A percentile compares a stretch with the other conserved stretches of the same genome.
Evolutionary conservation across 1,284 basidiomycete species (phyloP).

Genomic region (Sphagnurus paluster): DNA sequence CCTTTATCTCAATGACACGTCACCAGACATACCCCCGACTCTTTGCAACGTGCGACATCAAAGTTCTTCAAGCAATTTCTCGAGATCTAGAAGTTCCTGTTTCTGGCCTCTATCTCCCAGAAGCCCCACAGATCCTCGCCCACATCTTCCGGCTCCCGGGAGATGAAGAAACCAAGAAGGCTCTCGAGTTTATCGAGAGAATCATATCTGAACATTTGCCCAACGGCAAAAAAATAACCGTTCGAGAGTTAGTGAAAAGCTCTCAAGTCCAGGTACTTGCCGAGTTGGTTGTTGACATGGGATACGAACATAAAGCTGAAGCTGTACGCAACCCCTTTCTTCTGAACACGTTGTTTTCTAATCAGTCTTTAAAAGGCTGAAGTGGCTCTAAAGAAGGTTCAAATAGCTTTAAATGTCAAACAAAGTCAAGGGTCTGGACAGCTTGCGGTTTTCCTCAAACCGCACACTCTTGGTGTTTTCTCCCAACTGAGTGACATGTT

Average conservation of each 20-base stretch:
- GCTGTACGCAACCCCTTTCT: conserved; percentile 38
- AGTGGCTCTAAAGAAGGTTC: conserved; percentile 63
- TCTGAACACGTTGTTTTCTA: neutral
- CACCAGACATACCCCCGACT: conserved; percentile 69
- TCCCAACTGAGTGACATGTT: conserved; percentile 81
- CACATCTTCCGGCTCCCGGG: conserved; percentile 67
- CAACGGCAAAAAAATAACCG: conserved; percentile 40
- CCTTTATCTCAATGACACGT: conserved; percentile 72
- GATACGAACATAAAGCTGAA: conserved; percentile 54
- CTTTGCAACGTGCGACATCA: conserved; percentile 63
- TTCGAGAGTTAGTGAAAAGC: conserved; percentile 58
- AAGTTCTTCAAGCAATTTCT: conserved; percentile 44
- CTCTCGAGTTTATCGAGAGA: conserved; percentile 63
- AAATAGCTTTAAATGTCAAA: conserved; percentile 30
- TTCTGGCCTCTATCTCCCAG: conserved; percentile 60
- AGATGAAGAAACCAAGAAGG: conserved; percentile 51
- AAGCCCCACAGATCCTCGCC: conserved; percentile 68
- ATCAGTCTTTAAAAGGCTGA: conserved; percentile 44
- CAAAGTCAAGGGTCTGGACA: conserved; percentile 31
- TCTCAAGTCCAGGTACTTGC: conserved; percentile 69
- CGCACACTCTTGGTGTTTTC: conserved; percentile 81
- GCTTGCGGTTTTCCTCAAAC: conserved; percentile 64
- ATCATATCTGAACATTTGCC: conserved; percentile 43
- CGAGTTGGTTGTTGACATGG: conserved; percentile 75
- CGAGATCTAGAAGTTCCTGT: conserved; percentile 45